Base-by-base conservation (phyloP, 139 green algal species). In the Chlamydomonas schloesseri region DNA sequence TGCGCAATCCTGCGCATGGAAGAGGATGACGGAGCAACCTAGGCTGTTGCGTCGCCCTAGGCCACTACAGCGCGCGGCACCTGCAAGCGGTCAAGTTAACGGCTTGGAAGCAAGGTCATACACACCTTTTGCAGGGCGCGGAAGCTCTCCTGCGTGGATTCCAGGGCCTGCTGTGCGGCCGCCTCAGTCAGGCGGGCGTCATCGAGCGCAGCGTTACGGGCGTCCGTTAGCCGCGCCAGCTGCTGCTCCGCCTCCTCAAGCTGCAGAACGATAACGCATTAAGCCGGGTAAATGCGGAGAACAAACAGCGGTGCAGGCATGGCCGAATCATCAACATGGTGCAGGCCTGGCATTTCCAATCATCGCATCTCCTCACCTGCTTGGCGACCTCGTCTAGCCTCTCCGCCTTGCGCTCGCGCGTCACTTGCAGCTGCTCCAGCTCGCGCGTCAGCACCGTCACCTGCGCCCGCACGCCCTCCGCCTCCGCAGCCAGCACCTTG, bases 161-260 rank as follows among this genome's bases (percentile, higher is more conserved):
- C 57, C 0, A 81, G 58, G 42, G 71, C 82, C 71, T 81, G 64
- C 57, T 77, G 57, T 8, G 71, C 82, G 24, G 82, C 70, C 6
- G 71, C 33, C 82, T 87, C 82, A 14, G 82, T 68, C 21, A 37
- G 2, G 18, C 82, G 82, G 9, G 82, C 82, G 42, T 87, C 82
- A 14, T 82, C 82, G n/a, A 88, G 60, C 18, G 82, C 71, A 13
- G 23, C 60, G 20, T 37, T 29, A 8, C 55, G 82, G 10, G 71
- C 71, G 5, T 72, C 82, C 5, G 53, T 53, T 0, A 87, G 70
- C 9, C 55, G 33, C 34, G 42, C 29, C n/a, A 88, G 71, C 82
- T 88, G 82, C 71, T 58, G 47, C 57, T 81, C 34, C 58, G 29
- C 3, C 2, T 82, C 82, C 29, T 82, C 58, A 0, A 88, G 18